Evolutionary conservation across 352 stramenopile species (phyloP).

Genomic region (Thraustochytrium aureum): DNA sequence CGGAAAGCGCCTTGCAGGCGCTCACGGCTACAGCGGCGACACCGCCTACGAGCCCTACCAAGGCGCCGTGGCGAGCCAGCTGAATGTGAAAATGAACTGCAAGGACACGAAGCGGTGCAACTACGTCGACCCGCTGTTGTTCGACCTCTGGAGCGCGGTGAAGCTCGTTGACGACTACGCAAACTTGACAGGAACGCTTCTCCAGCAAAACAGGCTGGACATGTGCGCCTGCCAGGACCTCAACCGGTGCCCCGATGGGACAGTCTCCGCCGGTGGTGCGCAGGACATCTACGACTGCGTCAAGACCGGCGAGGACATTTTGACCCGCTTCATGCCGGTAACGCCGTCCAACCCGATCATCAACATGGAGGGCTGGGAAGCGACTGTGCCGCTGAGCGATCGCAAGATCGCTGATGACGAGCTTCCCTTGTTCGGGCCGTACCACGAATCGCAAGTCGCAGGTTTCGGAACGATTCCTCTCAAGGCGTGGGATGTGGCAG

Average conservation of each 20-base stretch:
- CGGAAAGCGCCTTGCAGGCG: neutral
- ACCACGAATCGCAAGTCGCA: constrained; percentile 25
- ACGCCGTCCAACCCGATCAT: constrained; percentile 62
- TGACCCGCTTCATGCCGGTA: constrained; percentile 78
- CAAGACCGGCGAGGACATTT: constrained; percentile 80
- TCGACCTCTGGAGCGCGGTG: constrained; percentile 82
- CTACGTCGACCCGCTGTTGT: constrained; percentile 82
- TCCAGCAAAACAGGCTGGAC: constrained; percentile 65
- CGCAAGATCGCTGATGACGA: neutral
- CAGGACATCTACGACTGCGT: constrained; percentile 79
- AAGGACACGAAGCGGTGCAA: neutral
- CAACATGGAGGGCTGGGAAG: constrained; percentile 52
- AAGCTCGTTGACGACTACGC: constrained; percentile 72
- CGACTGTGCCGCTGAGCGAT: constrained; percentile 13
- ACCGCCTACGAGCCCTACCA: constrained; percentile 17
- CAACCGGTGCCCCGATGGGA: constrained; percentile 93
- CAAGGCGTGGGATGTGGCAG: constrained; percentile 77
- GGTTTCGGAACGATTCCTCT: constrained; percentile 68
- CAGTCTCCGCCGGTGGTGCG: constrained; percentile 66
- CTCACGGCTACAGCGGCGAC: neutral
- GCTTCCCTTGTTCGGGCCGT: constrained; percentile 60
- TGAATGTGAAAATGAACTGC: constrained; percentile 10
- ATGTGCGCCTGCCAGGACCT: constrained; percentile 88
- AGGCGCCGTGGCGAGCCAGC: constrained; percentile 1
- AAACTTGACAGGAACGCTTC: neutral